phyloP scores from a whole-genome alignment of 306 rosid species.

The Luffa aegyptiaca region DNA sequence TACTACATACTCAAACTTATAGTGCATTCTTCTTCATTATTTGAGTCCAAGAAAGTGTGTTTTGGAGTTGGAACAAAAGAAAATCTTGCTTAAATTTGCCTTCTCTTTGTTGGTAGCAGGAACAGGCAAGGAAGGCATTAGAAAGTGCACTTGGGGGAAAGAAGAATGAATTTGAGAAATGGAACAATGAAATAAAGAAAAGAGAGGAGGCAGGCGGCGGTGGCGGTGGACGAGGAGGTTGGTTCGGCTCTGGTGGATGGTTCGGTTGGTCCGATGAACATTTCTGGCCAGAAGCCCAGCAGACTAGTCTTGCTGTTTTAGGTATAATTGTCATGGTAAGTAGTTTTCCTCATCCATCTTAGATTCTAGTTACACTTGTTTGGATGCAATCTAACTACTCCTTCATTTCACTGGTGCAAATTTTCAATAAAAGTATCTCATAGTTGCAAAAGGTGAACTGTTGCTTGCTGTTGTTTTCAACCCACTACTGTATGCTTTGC shows the following conservation, averaged over 20 bases:
- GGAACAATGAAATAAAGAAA: conserved; percentile 82
- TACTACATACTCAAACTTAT: neutral
- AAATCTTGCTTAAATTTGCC: neutral
- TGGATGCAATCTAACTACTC: neutral
- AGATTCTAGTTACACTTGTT: neutral
- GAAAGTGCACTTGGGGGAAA: conserved; percentile 94
- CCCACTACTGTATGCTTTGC: conserved; percentile 62
- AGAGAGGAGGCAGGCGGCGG: conserved; percentile 87
- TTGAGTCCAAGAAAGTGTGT: neutral
- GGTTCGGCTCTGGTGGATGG: conserved; percentile 96
- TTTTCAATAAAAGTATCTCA: conserved; percentile 49
- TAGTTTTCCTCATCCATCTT: conserved; percentile 8
- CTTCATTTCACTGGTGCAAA: neutral
- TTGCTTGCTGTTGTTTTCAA: conserved; percentile 71
- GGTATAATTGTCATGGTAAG: conserved; percentile 65
- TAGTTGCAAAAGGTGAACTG: conserved; percentile 71
- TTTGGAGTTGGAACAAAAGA: neutral
- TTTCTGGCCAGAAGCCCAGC: conserved; percentile 87
- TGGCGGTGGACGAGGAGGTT: conserved; percentile 82
- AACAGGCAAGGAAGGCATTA: conserved; percentile 85
- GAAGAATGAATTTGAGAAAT: conserved; percentile 76
- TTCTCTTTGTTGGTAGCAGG: conserved; percentile 35
- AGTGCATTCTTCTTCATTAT: neutral
- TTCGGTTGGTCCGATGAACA: conserved; percentile 48
- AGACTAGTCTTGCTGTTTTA: conserved; percentile 54